Percentiles rank a stretch among this genome's conserved stretches.
Conservation (phyloP, 345 rosid genomes). For the Pistacia atlantica region DNA sequence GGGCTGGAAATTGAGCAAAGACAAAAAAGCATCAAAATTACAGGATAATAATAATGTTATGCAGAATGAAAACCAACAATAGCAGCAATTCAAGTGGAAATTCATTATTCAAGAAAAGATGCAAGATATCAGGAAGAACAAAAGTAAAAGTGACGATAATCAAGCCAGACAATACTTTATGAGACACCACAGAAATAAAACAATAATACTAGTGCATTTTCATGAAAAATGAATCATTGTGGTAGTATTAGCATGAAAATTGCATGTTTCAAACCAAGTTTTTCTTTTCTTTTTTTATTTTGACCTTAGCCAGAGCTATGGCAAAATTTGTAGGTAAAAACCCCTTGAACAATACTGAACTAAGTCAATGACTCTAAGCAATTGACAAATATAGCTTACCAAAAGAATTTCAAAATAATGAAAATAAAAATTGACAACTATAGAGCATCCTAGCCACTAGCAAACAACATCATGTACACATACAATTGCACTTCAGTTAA, state of each 20-base stretch:
- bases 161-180: constrained; percentile 7
- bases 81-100: constrained; percentile 4
- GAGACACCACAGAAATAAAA: neutral
- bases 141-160: neutral
- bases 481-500: neutral
- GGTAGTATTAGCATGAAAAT: neutral
- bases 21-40: constrained; percentile 12
- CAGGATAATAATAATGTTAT: neutral
- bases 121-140: neutral
- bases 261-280: neutral
- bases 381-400: neutral
- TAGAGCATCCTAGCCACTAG: neutral
- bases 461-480: neutral
- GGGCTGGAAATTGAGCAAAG: constrained; percentile 57
- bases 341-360: neutral
- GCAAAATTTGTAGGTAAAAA: neutral
- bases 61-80: constrained; percentile 19
- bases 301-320: neutral
- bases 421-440: neutral
- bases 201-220: neutral
- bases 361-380: neutral
- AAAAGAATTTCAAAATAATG: no score
- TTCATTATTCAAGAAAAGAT: neutral
- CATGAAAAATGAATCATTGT: neutral
- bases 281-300: neutral